Percentiles rank a stretch among this genome's conserved stretches.
Conservation (phyloP, 2,329 filamentous ascomycete genomes). For the Chrysosporium queenslandicum region DNA sequence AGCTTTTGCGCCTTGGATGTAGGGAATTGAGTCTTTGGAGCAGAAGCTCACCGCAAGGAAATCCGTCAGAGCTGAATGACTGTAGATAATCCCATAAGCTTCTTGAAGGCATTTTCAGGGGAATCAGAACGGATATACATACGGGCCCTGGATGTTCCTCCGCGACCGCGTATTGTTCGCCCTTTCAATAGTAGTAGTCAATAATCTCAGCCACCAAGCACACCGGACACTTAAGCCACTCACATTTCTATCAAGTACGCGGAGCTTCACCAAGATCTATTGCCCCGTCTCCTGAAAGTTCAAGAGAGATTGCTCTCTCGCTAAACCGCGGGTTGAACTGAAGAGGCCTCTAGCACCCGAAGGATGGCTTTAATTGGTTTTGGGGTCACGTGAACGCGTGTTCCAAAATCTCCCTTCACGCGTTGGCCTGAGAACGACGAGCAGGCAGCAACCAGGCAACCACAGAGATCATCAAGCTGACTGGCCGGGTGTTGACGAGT, state of each 20-base stretch:
- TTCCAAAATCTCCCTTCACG: constrained; percentile 13
- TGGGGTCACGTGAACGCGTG: constrained; percentile 17
- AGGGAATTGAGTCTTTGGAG: too few species aligned
- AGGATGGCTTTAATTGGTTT: constrained; percentile 16
- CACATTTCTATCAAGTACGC: constrained; percentile 7
- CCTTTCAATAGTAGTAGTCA: constrained; percentile 4
- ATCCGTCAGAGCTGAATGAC: constrained; percentile 57
- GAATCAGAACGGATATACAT: constrained; percentile 20
- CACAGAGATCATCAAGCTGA: background rate
- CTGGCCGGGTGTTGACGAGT: background rate
- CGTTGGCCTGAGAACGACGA: constrained; percentile 16
- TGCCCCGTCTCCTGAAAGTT: too few species aligned
- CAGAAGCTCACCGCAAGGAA: constrained; percentile 49
- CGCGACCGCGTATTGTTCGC: constrained; percentile 7
- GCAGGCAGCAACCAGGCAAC: constrained; percentile 2
- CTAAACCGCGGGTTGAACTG: too few species aligned
- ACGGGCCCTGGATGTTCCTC: constrained; percentile 32
- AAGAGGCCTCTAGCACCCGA: too few species aligned
- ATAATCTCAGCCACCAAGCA: background rate
- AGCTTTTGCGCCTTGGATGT: constrained; percentile 3
- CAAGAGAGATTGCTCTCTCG: too few species aligned
- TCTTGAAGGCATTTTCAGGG: background rate
- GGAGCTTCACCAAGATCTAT: too few species aligned
- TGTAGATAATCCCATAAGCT: constrained; percentile 21
- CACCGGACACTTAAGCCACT: background rate